Evolutionary conservation across 1,139 yeast species (phyloP), one percentile per base, ranked within the genome.

Genomic region (Debaryomycetaceae sp.): DNA sequence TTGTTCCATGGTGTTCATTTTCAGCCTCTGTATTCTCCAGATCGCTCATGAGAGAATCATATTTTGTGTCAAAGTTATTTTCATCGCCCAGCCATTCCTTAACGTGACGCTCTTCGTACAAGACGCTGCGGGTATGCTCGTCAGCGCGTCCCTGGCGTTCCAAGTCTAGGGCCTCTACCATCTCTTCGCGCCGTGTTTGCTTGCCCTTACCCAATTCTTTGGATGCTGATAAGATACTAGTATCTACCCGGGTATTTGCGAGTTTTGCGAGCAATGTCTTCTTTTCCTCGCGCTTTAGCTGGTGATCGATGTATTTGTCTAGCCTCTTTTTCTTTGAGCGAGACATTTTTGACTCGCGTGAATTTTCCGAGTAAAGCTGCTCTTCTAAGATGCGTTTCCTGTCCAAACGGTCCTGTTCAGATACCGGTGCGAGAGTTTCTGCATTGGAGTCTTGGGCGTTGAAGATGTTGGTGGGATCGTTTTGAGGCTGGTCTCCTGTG

Each of bases 251-350:
- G 2, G 93, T 76, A 15, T 65, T 65, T 24, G 78, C 65, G 27
- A 90, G 63, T 48, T 86, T 87, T 35, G 77, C 77, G 26, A 90
- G 60, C 33, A 90, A 60, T 4, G 69, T 69, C 41, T 80, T 82
- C 55, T 82, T 83, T 55, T 90, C 97, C 49, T 87, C 95, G 49
- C 94, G 68, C 41, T 81, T 80, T 38, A 90, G 53, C 52, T 90
- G 97, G 53, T 81, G 93, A 37, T 86, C 95, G 22, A 78, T 77
- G 45, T 77, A 79, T 49, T 79, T 78, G 38, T 79, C 87, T 30
- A 79, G 51, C 37, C 90, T 55, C 55, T 90, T 90, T 54, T 72
- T 73, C 54, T 87, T 90, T 27, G 78, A 68, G 30, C 73, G 59
- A 1, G 92, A 75, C 31, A 83, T 53, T 45, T 85, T 85, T 13